These are phyloP conservation scores for Hypseocharis bilobata DNA, from an alignment of 441 rosid genomes.

Conservation along the genomic window DNA sequence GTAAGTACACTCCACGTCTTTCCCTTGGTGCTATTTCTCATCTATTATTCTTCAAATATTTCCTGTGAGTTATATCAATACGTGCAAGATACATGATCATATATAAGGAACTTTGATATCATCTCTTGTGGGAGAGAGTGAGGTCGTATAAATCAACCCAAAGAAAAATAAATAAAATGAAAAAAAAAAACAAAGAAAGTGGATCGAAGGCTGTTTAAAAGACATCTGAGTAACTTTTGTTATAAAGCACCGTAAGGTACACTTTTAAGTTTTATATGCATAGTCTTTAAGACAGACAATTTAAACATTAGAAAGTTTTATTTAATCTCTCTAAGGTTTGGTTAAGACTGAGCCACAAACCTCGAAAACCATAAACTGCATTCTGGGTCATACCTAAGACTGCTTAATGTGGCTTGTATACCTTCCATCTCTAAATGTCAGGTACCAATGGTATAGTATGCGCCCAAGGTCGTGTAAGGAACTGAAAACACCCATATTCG, in stretches of 20 bases:
- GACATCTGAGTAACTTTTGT: no score
- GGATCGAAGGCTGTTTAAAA: no score
- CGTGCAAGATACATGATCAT: no score
- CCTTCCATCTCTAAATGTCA: background rate
- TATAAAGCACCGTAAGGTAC: no score
- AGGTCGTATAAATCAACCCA: no score
- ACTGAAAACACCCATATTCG: background rate
- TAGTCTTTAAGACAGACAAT: no score
- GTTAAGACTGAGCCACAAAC: background rate
- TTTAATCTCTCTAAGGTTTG: background rate
- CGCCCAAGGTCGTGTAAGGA: background rate
- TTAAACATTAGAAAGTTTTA: background rate
- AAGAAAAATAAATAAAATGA: no score
- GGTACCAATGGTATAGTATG: background rate
- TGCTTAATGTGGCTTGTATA: background rate
- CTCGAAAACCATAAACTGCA: background rate
- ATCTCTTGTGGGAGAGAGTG: no score
- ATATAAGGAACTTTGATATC: no score
- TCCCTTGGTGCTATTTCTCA: background rate
- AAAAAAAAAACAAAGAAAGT: no score
- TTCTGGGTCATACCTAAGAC: background rate
- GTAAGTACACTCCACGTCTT: constrained; percentile 2
- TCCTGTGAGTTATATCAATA: background rate
- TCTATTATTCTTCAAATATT: background rate
- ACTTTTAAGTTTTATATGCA: no score